Base-by-base conservation (phyloP, 495 filamentous ascomycete species). In the Emericellopsis terricola region DNA sequence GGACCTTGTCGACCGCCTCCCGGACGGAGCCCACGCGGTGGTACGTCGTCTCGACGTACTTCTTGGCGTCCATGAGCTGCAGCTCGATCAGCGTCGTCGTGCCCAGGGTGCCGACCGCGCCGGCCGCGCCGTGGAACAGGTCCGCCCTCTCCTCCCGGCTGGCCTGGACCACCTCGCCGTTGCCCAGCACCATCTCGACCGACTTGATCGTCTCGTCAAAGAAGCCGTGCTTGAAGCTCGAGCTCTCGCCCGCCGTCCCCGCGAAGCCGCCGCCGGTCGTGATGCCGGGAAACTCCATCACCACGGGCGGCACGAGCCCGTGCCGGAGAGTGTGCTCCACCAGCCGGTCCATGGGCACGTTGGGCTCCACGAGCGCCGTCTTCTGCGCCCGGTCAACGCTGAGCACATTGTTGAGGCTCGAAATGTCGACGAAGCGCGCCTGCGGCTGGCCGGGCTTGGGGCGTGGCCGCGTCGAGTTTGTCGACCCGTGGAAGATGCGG, bases 401-500 rank as follows among this genome's bases (percentile, higher is more conserved):
- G 0, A 64, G 46, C 3, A 64, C 53, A 13, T 55, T 33, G 19
- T 38, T 20, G n/a, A 63, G 38, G 2, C 32, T 29, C 41, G 50
- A 47, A 43, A 60, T 64, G 51, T 64, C 59, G 33, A 64, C 53
- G 38, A 50, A 31, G 19, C 46, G 39, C 2, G 41, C 33, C 20
- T 38, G 29, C 15, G 31, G 32, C 4, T 54, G 47, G 33, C 33
- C 33, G 1, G 33, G 33, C 1, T 23, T 23, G 13, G 33, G 33
- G 15, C 33, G 33, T 4, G 57, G 62, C 1, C 77, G 72, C 13
- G 78, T 85, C 49, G 63, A 75, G 53, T 84, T 85, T 19, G 79
- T 84, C 11, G 68, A 73, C 38, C 81, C 80, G 60, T 85, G 80
- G 52, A 59, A 71, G 53, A 87, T 82, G 34, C 80, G 71, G 55